Conservation (phyloP, 345 rosid genomes). For the Eucalyptus urophylla region DNA sequence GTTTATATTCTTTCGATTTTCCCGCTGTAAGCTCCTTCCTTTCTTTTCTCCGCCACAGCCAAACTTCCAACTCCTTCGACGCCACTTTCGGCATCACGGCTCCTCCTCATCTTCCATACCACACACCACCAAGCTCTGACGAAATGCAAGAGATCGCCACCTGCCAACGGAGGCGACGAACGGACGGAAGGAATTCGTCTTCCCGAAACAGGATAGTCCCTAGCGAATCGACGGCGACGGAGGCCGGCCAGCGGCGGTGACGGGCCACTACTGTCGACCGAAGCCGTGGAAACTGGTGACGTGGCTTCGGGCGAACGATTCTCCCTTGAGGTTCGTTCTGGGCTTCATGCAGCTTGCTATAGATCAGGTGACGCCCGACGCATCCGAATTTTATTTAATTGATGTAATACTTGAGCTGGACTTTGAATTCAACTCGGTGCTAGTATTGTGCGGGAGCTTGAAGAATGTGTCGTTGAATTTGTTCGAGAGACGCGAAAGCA, state of each 20-base stretch:
- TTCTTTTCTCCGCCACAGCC: too few relatives aligned
- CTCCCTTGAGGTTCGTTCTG: not conserved
- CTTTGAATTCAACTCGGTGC: not conserved
- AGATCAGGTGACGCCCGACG: not conserved
- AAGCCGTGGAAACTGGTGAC: not conserved
- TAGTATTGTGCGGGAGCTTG: not conserved
- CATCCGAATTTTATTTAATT: not conserved
- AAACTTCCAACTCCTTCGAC: not conserved
- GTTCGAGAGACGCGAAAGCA: not conserved
- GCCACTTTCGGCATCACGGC: not conserved
- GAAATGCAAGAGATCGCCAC: not conserved
- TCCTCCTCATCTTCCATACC: not conserved
- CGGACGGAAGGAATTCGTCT: not conserved
- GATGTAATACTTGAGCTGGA: not conserved
- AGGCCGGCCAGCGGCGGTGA: not conserved
- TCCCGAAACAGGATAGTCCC: too few relatives aligned
- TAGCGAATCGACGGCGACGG: not conserved
- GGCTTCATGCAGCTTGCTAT: not conserved
- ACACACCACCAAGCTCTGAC: too few relatives aligned
- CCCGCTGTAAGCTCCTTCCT: not conserved
- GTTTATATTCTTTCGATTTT: accelerated
- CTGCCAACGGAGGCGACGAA: not conserved
- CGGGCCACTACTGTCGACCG: too few relatives aligned
- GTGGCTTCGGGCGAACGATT: not conserved
- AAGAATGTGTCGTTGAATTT: not conserved